These are phyloP conservation scores for Aspergillus aculeatinus DNA, from an alignment of 2,329 filamentous ascomycete species.

Conservation along the genomic window DNA sequence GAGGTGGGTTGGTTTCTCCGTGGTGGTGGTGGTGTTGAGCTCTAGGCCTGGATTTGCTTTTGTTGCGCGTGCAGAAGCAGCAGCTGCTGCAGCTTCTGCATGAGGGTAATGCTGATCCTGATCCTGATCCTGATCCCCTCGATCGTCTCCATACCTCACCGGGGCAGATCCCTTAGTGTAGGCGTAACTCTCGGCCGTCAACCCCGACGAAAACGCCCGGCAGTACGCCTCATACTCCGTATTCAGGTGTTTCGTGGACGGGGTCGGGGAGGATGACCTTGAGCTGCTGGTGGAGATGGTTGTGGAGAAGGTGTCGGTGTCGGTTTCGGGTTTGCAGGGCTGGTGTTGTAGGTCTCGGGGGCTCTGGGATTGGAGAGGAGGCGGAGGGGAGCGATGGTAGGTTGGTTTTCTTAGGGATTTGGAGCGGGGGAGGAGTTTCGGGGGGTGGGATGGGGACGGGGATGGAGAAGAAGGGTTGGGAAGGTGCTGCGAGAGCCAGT, in stretches of 20 bases:
- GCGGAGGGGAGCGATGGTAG: background rate
- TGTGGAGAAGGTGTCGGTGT: background rate
- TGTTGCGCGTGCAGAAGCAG: too few species aligned
- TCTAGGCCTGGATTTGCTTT: too few species aligned
- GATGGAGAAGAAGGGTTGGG: background rate
- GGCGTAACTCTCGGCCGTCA: background rate
- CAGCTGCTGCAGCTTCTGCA: too few species aligned
- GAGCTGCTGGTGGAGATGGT: background rate
- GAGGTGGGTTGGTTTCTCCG: too few species aligned
- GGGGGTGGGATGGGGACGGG: background rate
- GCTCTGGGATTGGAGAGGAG: background rate
- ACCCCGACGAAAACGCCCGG: conserved; percentile 14
- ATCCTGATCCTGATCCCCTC: too few species aligned
- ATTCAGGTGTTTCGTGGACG: background rate
- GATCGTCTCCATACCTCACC: too few species aligned
- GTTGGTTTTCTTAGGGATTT: background rate
- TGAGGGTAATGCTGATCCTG: too few species aligned
- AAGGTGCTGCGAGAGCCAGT: background rate
- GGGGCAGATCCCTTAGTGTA: background rate
- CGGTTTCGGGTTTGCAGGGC: background rate
- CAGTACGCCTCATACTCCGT: conserved; percentile 17
- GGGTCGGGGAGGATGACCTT: background rate
- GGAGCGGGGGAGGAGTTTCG: background rate
- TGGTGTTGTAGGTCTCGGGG: background rate
- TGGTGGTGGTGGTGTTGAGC: too few species aligned